Conservation (phyloP, 176 grass and related monocot species). For the Triticum dicoccoides region DNA sequence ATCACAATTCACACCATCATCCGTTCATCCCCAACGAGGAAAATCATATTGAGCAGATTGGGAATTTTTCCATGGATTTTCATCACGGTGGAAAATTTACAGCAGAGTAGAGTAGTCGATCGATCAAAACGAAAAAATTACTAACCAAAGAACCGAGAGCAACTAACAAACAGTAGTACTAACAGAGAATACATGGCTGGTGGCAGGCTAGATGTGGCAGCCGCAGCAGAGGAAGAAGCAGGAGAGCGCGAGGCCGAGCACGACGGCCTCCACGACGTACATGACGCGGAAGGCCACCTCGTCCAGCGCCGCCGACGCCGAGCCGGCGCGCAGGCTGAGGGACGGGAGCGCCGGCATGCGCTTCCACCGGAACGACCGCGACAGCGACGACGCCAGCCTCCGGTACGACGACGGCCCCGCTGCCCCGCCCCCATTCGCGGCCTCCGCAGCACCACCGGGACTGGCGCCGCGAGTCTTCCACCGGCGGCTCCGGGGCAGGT, state of each 20-base stretch:
- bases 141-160: not conserved
- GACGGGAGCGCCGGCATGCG: slow-evolving; percentile 34
- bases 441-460: not conserved
- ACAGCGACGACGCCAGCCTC: slow-evolving; percentile 47
- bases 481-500: slow-evolving; percentile 23
- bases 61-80: not conserved
- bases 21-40: not conserved
- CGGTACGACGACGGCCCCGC: not conserved
- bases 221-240: slow-evolving; percentile 97
- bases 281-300: slow-evolving; percentile 60
- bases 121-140: not conserved
- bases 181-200: too few species aligned
- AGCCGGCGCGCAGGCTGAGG: slow-evolving; percentile 32
- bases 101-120: not conserved
- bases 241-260: slow-evolving; percentile 71
- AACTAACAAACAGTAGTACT: not conserved
- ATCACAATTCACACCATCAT: not conserved
- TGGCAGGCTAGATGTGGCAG: slow-evolving; percentile 45
- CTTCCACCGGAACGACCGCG: slow-evolving; percentile 52
- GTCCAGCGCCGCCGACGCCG: slow-evolving; percentile 48
- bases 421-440: not conserved
- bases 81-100: slow-evolving; percentile 7
- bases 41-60: not conserved
- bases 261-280: slow-evolving; percentile 80
- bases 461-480: not conserved